Evolutionary conservation across 257 asterid genomes (phyloP).

Genomic region (Eucommia ulmoides): DNA sequence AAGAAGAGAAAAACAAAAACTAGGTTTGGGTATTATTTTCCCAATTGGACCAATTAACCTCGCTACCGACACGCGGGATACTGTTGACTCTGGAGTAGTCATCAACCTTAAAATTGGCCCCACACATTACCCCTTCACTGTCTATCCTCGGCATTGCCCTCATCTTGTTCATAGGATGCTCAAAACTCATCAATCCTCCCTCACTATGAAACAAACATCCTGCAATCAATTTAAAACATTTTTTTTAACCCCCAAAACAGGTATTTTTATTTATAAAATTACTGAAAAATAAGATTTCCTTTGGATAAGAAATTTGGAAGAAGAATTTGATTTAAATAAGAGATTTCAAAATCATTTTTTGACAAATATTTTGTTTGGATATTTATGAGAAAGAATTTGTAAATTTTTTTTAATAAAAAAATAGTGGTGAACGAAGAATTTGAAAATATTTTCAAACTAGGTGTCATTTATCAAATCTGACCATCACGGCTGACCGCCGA

Average conservation of each 20-base stretch:
- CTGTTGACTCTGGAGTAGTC: conserved; percentile 57
- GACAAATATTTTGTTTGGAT: no score
- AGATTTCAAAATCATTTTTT: no score
- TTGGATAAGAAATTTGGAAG: no score
- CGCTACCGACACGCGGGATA: conserved; percentile 82
- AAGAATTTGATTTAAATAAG: no score
- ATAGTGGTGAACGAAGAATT: neutral
- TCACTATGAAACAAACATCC: conserved; percentile 82
- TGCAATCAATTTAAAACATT: conserved; percentile 8
- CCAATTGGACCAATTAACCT: conserved; percentile 66
- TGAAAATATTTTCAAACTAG: no score
- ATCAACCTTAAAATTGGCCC: conserved; percentile 75
- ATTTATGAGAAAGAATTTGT: no score
- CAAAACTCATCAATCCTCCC: conserved; percentile 74
- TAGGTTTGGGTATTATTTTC: neutral
- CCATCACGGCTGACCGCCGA: neutral
- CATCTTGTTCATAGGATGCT: conserved; percentile 74
- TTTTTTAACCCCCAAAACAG: no score
- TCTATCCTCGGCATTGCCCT: conserved; percentile 79
- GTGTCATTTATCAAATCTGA: neutral
- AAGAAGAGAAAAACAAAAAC: neutral
- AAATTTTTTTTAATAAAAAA: no score
- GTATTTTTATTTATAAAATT: no score
- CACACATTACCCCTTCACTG: conserved; percentile 76
- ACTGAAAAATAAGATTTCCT: no score